Evolutionary conservation across 768 basidiomycete genomes (phyloP).

Genomic region (Boletus eberwhitei): DNA sequence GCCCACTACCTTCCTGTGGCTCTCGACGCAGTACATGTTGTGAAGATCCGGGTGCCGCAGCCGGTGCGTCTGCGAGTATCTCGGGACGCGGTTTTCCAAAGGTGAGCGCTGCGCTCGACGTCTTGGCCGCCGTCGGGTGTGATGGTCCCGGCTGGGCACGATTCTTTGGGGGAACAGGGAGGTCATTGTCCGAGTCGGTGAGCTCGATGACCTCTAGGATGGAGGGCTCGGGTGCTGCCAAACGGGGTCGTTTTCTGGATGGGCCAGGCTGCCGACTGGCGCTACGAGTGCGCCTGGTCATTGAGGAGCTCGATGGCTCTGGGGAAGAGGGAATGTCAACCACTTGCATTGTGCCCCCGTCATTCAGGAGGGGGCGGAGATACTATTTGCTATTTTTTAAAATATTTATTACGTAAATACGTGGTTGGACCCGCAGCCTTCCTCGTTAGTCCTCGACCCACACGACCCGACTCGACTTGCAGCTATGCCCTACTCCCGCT

Average conservation of each 20-base stretch:
- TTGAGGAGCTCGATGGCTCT: constrained; percentile 11
- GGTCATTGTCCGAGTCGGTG: constrained; percentile 48
- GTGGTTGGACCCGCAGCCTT: not conserved
- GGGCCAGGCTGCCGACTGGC: constrained; percentile 20
- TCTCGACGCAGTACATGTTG: constrained; percentile 3
- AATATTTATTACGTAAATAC: constrained; percentile 19
- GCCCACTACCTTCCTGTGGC: constrained; percentile 8
- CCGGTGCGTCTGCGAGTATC: constrained; percentile 7
- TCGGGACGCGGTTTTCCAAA: constrained; percentile 16
- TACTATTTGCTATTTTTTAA: not conserved
- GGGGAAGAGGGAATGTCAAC: constrained; percentile 28
- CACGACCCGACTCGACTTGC: not conserved
- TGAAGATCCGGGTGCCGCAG: constrained; percentile 11
- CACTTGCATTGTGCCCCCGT: constrained; percentile 21
- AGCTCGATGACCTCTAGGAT: constrained; percentile 44
- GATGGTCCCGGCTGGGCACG: constrained; percentile 1
- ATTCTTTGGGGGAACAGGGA: not conserved
- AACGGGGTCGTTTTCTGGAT: constrained; percentile 13
- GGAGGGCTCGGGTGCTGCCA: constrained; percentile 4
- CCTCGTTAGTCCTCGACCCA: not conserved
- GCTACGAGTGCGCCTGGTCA: constrained; percentile 16
- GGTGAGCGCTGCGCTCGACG: not conserved
- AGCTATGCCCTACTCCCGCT: constrained; percentile 53
- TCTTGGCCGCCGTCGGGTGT: constrained; percentile 6
- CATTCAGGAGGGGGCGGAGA: not conserved